Conservation (phyloP, 1,284 basidiomycete genomes). For the Cryptococcus maquisensis region DNA sequence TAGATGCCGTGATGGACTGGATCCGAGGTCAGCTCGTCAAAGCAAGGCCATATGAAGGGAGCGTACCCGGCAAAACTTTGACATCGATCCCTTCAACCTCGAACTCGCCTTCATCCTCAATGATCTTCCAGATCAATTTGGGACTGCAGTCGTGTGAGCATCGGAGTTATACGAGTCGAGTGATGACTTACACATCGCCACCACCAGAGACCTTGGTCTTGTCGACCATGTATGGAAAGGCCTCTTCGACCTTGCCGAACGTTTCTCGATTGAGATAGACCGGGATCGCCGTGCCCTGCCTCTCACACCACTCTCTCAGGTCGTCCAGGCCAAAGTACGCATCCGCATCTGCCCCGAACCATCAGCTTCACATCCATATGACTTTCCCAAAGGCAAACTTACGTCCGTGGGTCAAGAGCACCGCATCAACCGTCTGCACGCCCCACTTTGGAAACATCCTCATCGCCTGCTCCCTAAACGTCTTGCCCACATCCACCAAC, state of each 20-base stretch:
- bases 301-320: constrained; percentile 44
- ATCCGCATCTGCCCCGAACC: constrained; percentile 31
- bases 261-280: constrained; percentile 42
- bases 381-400: constrained; percentile 19
- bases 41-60: constrained; percentile 2
- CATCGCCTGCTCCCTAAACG: constrained; percentile 46
- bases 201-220: constrained; percentile 48
- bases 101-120: constrained; percentile 39
- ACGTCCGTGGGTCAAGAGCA: constrained; percentile 50
- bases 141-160: constrained; percentile 18
- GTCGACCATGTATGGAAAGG: constrained; percentile 49
- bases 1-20: constrained; percentile 39
- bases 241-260: constrained; percentile 36
- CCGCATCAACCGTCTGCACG: constrained; percentile 48
- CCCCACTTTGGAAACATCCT: constrained; percentile 45
- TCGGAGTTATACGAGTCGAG: not conserved
- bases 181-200: constrained; percentile 42
- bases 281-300: constrained; percentile 38
- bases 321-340: constrained; percentile 43
- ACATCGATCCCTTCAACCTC: constrained; percentile 38
- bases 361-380: not conserved
- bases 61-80: constrained; percentile 30
- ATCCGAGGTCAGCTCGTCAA: not conserved
- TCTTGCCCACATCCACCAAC: constrained; percentile 51
- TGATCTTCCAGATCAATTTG: constrained; percentile 32